These are phyloP conservation scores for Aspergillus incahuasiensis DNA, from an alignment of 495 filamentous ascomycete genomes.

Conservation along the genomic window DNA sequence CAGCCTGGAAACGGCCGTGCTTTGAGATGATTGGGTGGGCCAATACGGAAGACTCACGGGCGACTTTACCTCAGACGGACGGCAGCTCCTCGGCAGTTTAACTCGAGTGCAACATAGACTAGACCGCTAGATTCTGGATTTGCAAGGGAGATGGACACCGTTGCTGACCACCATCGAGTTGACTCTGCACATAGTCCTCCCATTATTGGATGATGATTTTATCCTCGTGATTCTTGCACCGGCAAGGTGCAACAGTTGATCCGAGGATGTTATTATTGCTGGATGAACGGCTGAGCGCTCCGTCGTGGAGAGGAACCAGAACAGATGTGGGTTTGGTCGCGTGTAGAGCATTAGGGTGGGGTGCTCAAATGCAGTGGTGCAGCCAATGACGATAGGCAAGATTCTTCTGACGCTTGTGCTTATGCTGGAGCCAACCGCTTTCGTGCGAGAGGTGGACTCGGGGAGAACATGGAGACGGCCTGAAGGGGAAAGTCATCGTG, in stretches of 20 bases:
- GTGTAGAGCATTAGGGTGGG: not conserved
- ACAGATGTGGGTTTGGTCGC: slow-evolving; percentile 2
- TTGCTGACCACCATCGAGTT: slow-evolving; percentile 3
- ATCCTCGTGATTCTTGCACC: not conserved
- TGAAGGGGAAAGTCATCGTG: slow-evolving; percentile 20
- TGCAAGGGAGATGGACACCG: slow-evolving; percentile 6
- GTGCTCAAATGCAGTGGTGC: not conserved
- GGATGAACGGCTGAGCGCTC: slow-evolving; percentile 17
- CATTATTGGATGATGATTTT: not conserved
- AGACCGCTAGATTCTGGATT: not conserved
- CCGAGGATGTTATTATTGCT: slow-evolving; percentile 2
- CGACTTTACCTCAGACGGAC: slow-evolving; percentile 1
- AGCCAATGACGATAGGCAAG: slow-evolving; percentile 8
- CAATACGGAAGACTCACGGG: not conserved
- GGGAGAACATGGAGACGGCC: slow-evolving; percentile 10
- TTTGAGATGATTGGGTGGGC: slow-evolving; percentile 18
- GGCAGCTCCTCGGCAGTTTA: not conserved
- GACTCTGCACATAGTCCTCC: not conserved
- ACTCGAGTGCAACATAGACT: not conserved
- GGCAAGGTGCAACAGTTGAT: not conserved
- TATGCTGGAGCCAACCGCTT: not conserved
- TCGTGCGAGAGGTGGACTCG: slow-evolving; percentile 16
- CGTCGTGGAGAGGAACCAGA: slow-evolving; percentile 1
- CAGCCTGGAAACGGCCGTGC: slow-evolving; percentile 15
- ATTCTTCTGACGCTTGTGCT: slow-evolving; percentile 12